Percentiles rank a stretch among this genome's conserved stretches.
phyloP scores from a whole-genome alignment of 805 yeast species.

The Yarrowia sp. region DNA sequence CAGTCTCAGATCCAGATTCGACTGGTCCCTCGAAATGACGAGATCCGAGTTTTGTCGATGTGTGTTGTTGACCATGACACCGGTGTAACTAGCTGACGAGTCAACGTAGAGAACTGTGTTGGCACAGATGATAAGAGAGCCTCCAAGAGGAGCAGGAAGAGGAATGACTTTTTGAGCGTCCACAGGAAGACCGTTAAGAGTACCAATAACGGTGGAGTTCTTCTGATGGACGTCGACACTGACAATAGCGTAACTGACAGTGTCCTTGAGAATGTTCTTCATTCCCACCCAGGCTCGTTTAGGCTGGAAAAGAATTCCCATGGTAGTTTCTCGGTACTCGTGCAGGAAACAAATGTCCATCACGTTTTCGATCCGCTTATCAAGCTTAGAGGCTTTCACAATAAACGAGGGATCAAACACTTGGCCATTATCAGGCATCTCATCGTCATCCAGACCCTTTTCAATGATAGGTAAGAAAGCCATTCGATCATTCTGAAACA shows the following conservation, averaged over 20 bases:
- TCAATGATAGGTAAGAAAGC: conserved; percentile 72
- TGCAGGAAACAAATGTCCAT: conserved; percentile 74
- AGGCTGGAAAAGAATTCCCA: conserved; percentile 69
- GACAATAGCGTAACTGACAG: conserved; percentile 64
- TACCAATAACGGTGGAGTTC: conserved; percentile 70
- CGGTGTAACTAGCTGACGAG: conserved; percentile 70
- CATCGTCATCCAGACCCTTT: conserved; percentile 41
- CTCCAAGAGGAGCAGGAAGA: conserved; percentile 69
- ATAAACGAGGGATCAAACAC: conserved; percentile 64
- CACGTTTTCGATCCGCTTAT: conserved; percentile 64
- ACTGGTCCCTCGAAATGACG: conserved; percentile 55
- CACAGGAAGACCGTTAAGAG: conserved; percentile 71
- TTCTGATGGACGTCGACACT: conserved; percentile 68
- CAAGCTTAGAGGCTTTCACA: conserved; percentile 63
- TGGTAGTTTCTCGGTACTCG: conserved; percentile 82
- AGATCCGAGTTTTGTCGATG: conserved; percentile 54
- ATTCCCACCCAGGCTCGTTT: conserved; percentile 81
- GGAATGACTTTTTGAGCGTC: conserved; percentile 73
- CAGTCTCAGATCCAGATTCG: conserved; percentile 59
- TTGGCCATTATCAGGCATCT: conserved; percentile 35
- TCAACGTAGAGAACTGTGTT: conserved; percentile 82
- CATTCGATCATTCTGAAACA: conserved; percentile 66
- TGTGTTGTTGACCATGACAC: conserved; percentile 67
- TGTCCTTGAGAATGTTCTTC: conserved; percentile 66
- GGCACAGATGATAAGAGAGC: conserved; percentile 72